A percentile compares a stretch with the other conserved stretches of the same genome.
phyloP scores from a whole-genome alignment of 345 rosid genomes.

The Salix exigua region DNA sequence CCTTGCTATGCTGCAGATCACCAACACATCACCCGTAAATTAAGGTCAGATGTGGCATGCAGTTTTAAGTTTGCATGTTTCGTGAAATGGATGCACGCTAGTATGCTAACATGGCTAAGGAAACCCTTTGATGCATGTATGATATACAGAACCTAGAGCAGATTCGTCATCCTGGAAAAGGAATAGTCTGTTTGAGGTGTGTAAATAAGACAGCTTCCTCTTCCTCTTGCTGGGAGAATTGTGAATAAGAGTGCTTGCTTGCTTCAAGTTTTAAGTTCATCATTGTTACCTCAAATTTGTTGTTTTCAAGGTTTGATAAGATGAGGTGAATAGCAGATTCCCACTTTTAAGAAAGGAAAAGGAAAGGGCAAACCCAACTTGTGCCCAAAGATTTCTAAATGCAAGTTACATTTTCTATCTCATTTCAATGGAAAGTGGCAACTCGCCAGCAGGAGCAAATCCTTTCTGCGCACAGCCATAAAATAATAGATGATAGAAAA shows the following conservation, averaged over 20 bases:
- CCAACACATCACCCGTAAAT: neutral
- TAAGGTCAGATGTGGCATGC: constrained; percentile 5
- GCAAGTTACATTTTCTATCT: neutral
- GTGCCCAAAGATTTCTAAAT: neutral
- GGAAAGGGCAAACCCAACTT: no score
- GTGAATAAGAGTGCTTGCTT: constrained; percentile 13
- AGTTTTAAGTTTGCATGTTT: constrained; percentile 17
- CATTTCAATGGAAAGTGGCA: neutral
- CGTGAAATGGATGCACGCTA: constrained; percentile 3
- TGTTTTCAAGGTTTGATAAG: neutral
- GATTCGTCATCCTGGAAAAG: neutral
- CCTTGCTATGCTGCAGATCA: neutral
- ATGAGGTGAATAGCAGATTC: neutral
- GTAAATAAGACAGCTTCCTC: neutral
- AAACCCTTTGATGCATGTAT: neutral
- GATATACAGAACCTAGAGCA: constrained; percentile 1
- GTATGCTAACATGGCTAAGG: neutral
- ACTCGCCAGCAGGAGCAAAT: neutral
- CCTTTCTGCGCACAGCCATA: neutral
- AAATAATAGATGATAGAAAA: no score
- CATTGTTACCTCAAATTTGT: neutral
- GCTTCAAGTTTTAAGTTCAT: neutral
- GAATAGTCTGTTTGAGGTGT: neutral
- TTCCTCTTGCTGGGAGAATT: neutral
- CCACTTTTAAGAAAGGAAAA: neutral